phyloP scores from a whole-genome alignment of 139 green algal species.

The Tetradesmus lagerheimii region DNA sequence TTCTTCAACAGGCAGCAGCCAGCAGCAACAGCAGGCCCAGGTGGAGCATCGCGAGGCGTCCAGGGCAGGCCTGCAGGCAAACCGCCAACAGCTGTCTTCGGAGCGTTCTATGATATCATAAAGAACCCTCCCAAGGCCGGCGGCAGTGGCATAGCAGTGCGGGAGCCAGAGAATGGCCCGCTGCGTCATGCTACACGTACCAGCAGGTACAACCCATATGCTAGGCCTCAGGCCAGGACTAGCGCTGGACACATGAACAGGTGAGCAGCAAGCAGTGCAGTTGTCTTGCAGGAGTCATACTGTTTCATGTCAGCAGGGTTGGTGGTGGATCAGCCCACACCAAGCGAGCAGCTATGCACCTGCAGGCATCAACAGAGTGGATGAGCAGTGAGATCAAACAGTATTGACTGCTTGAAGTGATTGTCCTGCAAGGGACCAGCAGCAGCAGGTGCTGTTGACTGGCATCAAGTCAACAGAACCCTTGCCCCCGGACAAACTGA shows the following conservation, averaged over 20 bases:
- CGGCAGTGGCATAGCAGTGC: background rate
- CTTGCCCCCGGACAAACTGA: no score
- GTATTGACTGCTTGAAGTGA: no score
- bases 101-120: conserved; percentile 19
- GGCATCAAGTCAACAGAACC: no score
- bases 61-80: background rate
- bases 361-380: background rate
- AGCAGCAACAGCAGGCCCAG: background rate
- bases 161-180: background rate
- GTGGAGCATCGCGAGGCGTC: background rate
- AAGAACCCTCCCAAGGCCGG: conserved; percentile 2
- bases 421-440: background rate
- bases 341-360: background rate
- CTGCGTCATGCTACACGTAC: background rate
- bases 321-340: background rate
- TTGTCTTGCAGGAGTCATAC: no score
- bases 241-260: conserved; percentile 28
- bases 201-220: conserved; percentile 24
- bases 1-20: conserved; percentile 28
- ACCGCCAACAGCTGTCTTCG: background rate
- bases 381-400: no score
- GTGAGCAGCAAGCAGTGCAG: background rate
- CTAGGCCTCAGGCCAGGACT: background rate
- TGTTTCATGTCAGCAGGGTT: no score
- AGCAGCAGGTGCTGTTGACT: background rate